Evolutionary conservation across 2,329 filamentous ascomycete genomes (phyloP).

Genomic region (Xylaria sp.): DNA sequence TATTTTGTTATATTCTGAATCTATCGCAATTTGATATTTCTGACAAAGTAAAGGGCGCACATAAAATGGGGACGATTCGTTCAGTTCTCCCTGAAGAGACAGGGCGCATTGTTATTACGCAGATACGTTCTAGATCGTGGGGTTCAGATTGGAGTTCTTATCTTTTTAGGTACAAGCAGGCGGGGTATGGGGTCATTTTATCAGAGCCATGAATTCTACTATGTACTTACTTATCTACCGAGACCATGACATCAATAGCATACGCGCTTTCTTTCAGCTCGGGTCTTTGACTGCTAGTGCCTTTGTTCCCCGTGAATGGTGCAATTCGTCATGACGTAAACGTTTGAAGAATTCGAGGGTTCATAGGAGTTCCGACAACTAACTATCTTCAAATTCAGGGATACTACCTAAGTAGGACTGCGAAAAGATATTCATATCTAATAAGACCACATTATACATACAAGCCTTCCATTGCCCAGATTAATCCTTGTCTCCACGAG

Average conservation of each 20-base stretch:
- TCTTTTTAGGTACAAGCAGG: constrained; percentile 12
- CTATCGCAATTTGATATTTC: not conserved
- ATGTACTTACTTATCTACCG: not conserved
- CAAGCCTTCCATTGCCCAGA: not conserved
- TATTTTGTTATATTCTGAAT: not conserved
- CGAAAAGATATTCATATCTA: constrained; percentile 2
- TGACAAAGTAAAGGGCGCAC: not conserved
- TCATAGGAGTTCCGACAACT: not conserved
- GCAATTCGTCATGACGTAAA: constrained; percentile 19
- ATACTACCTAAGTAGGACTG: not conserved
- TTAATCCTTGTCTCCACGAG: not conserved
- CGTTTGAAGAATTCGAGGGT: not conserved
- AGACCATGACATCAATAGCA: constrained; percentile 31
- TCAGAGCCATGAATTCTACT: not conserved
- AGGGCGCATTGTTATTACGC: not conserved
- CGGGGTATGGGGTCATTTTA: constrained; percentile 16
- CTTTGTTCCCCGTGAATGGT: constrained; percentile 15
- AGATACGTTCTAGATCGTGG: constrained; percentile 13
- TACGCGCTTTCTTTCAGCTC: constrained; percentile 10
- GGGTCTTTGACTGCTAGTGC: constrained; percentile 6
- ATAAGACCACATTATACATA: constrained; percentile 3
- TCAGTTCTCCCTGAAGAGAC: not conserved
- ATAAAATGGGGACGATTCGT: not conserved
- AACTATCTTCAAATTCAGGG: not conserved
- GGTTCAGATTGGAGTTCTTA: constrained; percentile 6